phyloP scores from a whole-genome alignment of 176 grass and related monocot genomes.

The Avena sativa region DNA sequence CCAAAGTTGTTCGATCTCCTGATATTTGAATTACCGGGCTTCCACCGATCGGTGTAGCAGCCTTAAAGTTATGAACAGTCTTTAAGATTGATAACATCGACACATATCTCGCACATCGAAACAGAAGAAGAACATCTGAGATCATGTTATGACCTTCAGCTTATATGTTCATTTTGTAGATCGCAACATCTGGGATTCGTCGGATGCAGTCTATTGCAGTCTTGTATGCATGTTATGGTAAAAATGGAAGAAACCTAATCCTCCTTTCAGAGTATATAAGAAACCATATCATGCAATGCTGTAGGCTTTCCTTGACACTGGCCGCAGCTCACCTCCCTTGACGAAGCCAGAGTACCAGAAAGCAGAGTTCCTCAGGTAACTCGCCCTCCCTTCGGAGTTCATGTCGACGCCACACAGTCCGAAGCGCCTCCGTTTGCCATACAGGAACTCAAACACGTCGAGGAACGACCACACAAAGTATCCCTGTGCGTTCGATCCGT shows the following conservation, averaged over 20 bases:
- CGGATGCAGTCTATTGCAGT: neutral
- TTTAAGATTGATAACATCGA: no score
- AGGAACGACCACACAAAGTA: constrained; percentile 92
- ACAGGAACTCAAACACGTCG: constrained; percentile 70
- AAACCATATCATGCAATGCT: neutral
- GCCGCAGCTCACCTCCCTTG: constrained; percentile 41
- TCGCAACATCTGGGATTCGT: neutral
- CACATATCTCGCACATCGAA: neutral
- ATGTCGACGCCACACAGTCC: constrained; percentile 69
- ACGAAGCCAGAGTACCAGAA: constrained; percentile 73
- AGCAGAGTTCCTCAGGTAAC: constrained; percentile 62
- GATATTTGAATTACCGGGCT: no score
- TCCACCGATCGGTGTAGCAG: no score
- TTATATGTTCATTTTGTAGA: no score
- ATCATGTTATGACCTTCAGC: neutral
- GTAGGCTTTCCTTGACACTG: constrained; percentile 20
- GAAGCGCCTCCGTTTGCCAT: constrained; percentile 49
- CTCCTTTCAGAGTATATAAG: neutral
- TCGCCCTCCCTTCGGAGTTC: constrained; percentile 48
- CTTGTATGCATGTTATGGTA: neutral
- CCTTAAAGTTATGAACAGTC: no score
- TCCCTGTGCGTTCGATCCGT: constrained; percentile 72
- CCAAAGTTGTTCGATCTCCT: no score
- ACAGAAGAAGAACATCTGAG: neutral
- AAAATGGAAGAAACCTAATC: neutral